phyloP scores from a whole-genome alignment of 305 asterid species.

The Fraxinus platypoda region DNA sequence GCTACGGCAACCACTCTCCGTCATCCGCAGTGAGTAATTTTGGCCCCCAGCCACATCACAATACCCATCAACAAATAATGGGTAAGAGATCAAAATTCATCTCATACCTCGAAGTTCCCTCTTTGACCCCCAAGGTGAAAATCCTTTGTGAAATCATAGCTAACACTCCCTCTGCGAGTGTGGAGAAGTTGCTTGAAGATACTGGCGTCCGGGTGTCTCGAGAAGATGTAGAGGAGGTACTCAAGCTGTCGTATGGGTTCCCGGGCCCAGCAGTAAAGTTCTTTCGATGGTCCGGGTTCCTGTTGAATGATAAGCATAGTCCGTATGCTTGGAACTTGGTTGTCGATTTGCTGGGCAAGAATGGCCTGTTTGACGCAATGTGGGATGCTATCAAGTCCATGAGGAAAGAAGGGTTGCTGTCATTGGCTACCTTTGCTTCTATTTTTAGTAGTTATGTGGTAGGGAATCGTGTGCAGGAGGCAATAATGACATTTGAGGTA shows the following conservation, averaged over 20 bases:
- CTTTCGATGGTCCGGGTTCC: conserved; percentile 64
- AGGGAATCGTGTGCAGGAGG: conserved; percentile 47
- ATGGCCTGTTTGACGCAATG: conserved; percentile 67
- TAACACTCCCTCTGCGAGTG: conserved; percentile 38
- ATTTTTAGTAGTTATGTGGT: conserved; percentile 52
- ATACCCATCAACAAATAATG: conserved; percentile 25
- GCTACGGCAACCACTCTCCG: conserved; percentile 29
- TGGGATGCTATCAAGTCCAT: conserved; percentile 76
- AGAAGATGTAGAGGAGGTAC: conserved; percentile 61
- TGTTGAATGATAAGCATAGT: conserved; percentile 40
- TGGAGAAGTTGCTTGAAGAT: conserved; percentile 55
- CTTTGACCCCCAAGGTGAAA: conserved; percentile 54
- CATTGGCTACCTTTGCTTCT: conserved; percentile 47
- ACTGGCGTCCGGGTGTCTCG: conserved; percentile 47
- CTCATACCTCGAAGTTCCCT: conserved; percentile 37
- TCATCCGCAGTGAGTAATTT: conserved; percentile 20
- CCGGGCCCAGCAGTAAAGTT: conserved; percentile 62
- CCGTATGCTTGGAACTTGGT: conserved; percentile 57
- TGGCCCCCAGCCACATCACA: conserved; percentile 22
- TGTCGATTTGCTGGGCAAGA: conserved; percentile 66
- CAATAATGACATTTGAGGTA: conserved; percentile 50
- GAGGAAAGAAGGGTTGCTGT: conserved; percentile 44
- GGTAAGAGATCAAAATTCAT: conserved; percentile 46
- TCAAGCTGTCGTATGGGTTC: conserved; percentile 44
- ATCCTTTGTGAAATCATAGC: conserved; percentile 57